Evolutionary conservation across 1,284 basidiomycete species (phyloP).

Genomic region (Tilletia indica): DNA sequence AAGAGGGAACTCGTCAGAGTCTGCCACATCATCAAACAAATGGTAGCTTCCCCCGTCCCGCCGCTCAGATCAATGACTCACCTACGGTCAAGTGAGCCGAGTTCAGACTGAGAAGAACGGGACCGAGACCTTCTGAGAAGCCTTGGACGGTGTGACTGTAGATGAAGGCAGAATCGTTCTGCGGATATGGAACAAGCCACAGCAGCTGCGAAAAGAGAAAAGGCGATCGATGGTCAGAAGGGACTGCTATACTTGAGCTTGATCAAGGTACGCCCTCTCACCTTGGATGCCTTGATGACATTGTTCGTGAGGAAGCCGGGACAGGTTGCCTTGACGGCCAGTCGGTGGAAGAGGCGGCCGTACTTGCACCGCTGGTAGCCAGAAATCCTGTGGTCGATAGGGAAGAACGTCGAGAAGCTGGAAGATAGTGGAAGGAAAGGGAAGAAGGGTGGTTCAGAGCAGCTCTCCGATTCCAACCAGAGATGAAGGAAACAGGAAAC

Average conservation of each 20-base stretch:
- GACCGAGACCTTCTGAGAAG: conserved; percentile 15
- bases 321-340: conserved; percentile 37
- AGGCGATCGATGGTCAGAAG: not conserved
- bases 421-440: not conserved
- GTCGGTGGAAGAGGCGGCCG: conserved; percentile 34
- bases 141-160: conserved; percentile 14
- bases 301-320: conserved; percentile 27
- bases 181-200: conserved; percentile 10
- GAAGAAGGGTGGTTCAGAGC: conserved; percentile 1
- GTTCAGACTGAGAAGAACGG: conserved; percentile 7
- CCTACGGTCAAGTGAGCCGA: conserved; percentile 4
- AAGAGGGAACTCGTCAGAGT: too few species aligned
- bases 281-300: not conserved
- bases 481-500: conserved; percentile 13
- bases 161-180: conserved; percentile 10
- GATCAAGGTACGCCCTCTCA: not conserved
- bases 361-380: conserved; percentile 39
- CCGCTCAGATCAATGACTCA: too few species aligned
- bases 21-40: too few species aligned
- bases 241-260: too few species aligned
- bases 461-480: not conserved
- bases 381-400: conserved; percentile 34
- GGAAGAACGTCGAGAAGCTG: conserved; percentile 19
- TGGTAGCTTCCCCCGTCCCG: too few species aligned
- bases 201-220: not conserved